These are phyloP conservation scores for Xylaria multiplex DNA, from an alignment of 2,329 filamentous ascomycete species.

Conservation along the genomic window DNA sequence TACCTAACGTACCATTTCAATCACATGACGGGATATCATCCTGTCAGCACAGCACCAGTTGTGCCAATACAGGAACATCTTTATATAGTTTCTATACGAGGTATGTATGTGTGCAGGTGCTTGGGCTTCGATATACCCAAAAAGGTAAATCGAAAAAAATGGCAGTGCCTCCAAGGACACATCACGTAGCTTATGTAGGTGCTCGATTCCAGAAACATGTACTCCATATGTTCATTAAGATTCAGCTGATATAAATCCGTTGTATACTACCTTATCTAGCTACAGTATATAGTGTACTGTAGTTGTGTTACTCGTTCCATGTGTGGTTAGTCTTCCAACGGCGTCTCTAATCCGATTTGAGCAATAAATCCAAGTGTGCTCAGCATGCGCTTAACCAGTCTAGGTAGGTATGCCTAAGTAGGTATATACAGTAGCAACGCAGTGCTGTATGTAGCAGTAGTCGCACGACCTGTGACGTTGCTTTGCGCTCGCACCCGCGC, in stretches of 20 bases:
- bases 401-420: no score
- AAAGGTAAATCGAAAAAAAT: background rate
- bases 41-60: slow-evolving; percentile 8
- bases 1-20: slow-evolving; percentile 13
- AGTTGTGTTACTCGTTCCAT: background rate
- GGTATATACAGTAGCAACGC: no score
- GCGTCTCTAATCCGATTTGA: background rate
- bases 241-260: no score
- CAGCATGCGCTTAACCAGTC: background rate
- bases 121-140: background rate
- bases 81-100: background rate
- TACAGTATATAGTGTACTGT: background rate
- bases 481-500: slow-evolving; percentile 11
- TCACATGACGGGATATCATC: slow-evolving; percentile 23
- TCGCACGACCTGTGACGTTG: background rate
- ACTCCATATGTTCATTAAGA: no score
- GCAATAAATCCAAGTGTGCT: background rate
- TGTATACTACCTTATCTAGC: no score
- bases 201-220: background rate
- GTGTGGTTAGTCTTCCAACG: background rate
- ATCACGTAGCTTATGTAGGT: no score
- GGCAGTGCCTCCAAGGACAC: no score
- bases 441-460: no score
- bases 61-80: slow-evolving; percentile 1
- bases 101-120: no score